Conservation (phyloP, 345 rosid species). For the Lumnitzera littorea region DNA sequence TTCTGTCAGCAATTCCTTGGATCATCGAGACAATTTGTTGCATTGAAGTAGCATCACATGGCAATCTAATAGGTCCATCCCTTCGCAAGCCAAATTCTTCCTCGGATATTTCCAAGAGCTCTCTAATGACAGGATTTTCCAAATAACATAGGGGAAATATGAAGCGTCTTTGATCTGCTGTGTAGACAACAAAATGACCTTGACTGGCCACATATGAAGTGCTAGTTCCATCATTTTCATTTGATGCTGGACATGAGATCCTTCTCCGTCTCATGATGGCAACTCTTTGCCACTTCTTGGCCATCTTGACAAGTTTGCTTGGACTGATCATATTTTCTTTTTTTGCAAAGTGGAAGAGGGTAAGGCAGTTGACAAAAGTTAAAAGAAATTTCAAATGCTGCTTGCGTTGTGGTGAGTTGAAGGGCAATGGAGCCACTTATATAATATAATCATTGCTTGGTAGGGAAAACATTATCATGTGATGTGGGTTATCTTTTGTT, state of each 20-base stretch:
- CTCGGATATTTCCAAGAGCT: conserved; percentile 15
- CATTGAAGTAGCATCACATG: conserved; percentile 20
- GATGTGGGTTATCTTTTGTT: no score
- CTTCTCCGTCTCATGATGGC: conserved; percentile 14
- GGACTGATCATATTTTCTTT: conserved; percentile 10
- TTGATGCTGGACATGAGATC: conserved; percentile 4
- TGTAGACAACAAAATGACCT: conserved; percentile 22
- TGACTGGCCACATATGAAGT: conserved; percentile 7
- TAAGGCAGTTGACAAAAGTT: no score
- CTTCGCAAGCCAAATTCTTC: conserved; percentile 24
- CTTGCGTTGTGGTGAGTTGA: no score
- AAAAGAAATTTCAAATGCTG: no score
- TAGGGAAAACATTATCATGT: no score
- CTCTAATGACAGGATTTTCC: conserved; percentile 5
- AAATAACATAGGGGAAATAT: conserved; percentile 21
- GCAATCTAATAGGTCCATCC: conserved; percentile 15
- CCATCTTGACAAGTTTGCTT: conserved; percentile 20
- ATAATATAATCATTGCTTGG: no score
- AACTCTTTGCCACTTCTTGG: conserved; percentile 23
- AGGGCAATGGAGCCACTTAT: no score
- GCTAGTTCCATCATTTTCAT: background rate
- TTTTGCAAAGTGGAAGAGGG: no score
- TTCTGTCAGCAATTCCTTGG: background rate
- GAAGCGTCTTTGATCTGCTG: conserved; percentile 14
- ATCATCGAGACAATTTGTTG: conserved; percentile 11